phyloP scores from a whole-genome alignment of 768 basidiomycete genomes.

The Imleria badia region DNA sequence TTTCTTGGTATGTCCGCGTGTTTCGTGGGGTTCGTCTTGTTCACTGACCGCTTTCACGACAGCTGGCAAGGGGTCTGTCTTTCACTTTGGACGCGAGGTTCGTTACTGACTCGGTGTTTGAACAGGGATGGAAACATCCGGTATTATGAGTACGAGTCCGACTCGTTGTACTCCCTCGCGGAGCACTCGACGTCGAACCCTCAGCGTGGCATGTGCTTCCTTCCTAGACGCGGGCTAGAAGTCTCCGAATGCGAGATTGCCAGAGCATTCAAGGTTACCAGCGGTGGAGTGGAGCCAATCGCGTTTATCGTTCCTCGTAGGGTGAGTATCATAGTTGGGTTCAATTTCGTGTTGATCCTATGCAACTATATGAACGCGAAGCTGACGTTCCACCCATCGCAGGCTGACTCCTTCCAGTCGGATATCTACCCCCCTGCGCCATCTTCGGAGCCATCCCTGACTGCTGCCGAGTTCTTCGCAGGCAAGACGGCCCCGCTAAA shows the following conservation, averaged over 20 bases:
- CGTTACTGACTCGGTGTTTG: constrained; percentile 2
- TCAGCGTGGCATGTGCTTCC: constrained; percentile 96
- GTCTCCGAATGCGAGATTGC: constrained; percentile 94
- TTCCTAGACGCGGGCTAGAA: constrained; percentile 87
- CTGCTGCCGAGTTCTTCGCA: constrained; percentile 82
- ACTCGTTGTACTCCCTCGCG: constrained; percentile 69
- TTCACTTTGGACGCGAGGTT: not conserved
- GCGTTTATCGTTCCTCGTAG: constrained; percentile 95
- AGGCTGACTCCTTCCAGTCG: constrained; percentile 95
- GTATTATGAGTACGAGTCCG: constrained; percentile 94
- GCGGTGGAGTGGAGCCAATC: constrained; percentile 78
- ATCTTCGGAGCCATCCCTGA: constrained; percentile 74
- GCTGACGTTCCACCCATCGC: not conserved
- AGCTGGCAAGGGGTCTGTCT: constrained; percentile 86
- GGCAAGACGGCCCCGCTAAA: constrained; percentile 81
- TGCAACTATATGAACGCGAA: not conserved
- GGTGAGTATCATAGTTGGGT: constrained; percentile 39
- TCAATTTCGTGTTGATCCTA: too few relatives aligned
- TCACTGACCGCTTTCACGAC: not conserved
- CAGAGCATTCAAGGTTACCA: constrained; percentile 85
- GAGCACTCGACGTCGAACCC: constrained; percentile 92
- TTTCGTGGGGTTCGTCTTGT: not conserved
- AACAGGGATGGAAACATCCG: constrained; percentile 92
- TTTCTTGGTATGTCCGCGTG: constrained; percentile 61
- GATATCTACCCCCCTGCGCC: constrained; percentile 95